Evolutionary conservation across 2,329 filamentous ascomycete genomes (phyloP), one percentile per base, ranked within the genome.

Genomic region (Aureobasidium subglaciale): DNA sequence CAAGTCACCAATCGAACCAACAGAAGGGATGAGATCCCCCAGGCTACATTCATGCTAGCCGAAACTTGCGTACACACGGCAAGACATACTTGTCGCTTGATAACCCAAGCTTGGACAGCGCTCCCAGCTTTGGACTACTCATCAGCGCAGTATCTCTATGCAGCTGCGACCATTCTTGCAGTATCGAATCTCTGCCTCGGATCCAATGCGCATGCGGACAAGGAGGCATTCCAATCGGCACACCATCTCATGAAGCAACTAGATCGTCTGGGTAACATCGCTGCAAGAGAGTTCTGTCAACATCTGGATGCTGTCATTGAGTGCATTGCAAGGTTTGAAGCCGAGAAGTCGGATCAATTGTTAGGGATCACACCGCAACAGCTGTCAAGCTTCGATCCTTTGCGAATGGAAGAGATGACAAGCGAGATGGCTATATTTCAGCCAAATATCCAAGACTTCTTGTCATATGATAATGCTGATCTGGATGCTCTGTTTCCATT

Each of bases 41-140:
- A 48, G 40, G 24, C 41, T 29, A 45, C 52, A 9, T 37, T 55
- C 22, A 55, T 43, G 32, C 54, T 59, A 5, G 54, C 57, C 1
- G 55, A 56, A 49, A 73, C 75, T 0, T 78, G 75, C 50, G 69
- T 76, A 0, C 68, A 71, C 13, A 75, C 73, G 24, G 73, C 75
- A 0, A 69, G 73, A 0, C 72, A 77, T 30, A 77, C 75, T 0
- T 70, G 69, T 37, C 67, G 68, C 0, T 63, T 78, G 0, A 63
- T 78, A 0, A 73, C 70, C 1, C 68, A 75, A 9, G 68, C 68
- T 8, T 78, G 75, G 75, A 71, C 75, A 2, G 70, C 73, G 0
- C 75, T 77, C 54, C 65, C 70, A 0, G 76, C 71, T 0, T 75
- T 77, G 40, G 75, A 77, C 56, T 78, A 75, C 61, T 75, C 74